Evolutionary conservation across 106 monocot species (phyloP), one percentile per base, ranked within the genome.

Genomic region (Triglochin maritima): DNA sequence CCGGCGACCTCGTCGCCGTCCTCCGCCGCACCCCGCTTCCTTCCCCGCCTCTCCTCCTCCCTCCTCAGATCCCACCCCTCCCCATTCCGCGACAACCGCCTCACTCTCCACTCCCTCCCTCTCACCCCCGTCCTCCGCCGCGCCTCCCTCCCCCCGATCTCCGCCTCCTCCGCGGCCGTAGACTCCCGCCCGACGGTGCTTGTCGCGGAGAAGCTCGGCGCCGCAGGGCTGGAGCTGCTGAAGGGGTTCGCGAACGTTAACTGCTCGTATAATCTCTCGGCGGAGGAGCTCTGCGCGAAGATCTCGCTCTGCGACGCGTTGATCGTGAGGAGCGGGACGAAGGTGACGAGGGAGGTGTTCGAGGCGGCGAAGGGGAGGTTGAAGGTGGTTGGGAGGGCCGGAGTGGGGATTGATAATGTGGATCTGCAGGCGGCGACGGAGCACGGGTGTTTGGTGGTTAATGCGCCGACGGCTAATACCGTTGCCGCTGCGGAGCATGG

Each of bases 381-480:
- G 54, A 72, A 63, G 72, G 72, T 72, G 7, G 72, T 72, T 7
- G 72, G 72, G 8, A 72, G 72, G 54, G 72, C 72, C 7, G 72
- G 64, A 16, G 72, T 72, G 9, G 72, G 72, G 9, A 72, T 72
- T n/a, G 72, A 72, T 29, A 72, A 72, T 55, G 72, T 72, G 14
- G 72, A 72, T 63, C 44, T 72, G 63, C 72, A 72, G 46, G 72
- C 72, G 4, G 72, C 72, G 2, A 72, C 72, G 9, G 72, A 72
- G 55, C 54, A 53, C 64, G 72, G 72, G 44, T 72, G 72, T 42
- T 63, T 72, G n/a, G 72, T 72, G 8, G 72, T 72, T 14, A 72
- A 72, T 62, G 72, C 72, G 5, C 72, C 72, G 54, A 72, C 72
- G 44, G 72, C 72, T 44, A 72, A 72, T 63, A 72, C 72, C 7